phyloP scores from a whole-genome alignment of 2,329 filamentous ascomycete genomes.

The Aspergillus luchuensis region DNA sequence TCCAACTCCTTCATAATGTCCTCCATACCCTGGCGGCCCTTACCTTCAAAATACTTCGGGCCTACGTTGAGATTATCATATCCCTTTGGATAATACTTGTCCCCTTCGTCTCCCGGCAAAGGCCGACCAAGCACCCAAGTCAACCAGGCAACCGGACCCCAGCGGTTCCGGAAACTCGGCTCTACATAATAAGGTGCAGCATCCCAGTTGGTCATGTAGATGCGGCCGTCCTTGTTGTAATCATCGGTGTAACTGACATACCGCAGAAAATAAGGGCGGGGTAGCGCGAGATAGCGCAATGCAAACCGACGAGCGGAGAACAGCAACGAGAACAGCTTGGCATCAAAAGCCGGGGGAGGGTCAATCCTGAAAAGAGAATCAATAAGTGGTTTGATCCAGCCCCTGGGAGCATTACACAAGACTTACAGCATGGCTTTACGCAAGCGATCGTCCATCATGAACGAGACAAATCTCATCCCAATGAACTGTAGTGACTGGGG shows the following conservation, averaged over 20 bases:
- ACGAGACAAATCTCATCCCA: conserved; percentile 55
- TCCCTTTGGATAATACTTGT: conserved; percentile 53
- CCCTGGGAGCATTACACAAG: not conserved
- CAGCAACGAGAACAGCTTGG: conserved; percentile 47
- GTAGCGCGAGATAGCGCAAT: conserved; percentile 62
- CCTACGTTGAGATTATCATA: conserved; percentile 61
- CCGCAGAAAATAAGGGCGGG: conserved; percentile 52
- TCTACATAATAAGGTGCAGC: conserved; percentile 67
- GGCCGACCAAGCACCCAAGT: conserved; percentile 49
- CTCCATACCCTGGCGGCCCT: conserved; percentile 43
- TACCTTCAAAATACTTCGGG: conserved; percentile 56
- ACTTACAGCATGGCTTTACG: conserved; percentile 66
- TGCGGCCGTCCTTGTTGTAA: conserved; percentile 57
- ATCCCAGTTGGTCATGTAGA: conserved; percentile 56
- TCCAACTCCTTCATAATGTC: conserved; percentile 48
- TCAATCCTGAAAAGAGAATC: conserved; percentile 37
- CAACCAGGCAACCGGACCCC: conserved; percentile 59
- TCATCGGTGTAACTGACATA: conserved; percentile 45
- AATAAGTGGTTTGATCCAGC: not conserved
- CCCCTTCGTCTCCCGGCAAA: conserved; percentile 51
- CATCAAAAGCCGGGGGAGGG: conserved; percentile 38
- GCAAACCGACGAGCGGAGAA: conserved; percentile 58
- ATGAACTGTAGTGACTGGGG: conserved; percentile 48
- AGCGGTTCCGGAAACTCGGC: conserved; percentile 62
- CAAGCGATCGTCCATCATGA: conserved; percentile 65